Conservation (phyloP, 78 protist species). For the Capsaspora owczarzaki region DNA sequence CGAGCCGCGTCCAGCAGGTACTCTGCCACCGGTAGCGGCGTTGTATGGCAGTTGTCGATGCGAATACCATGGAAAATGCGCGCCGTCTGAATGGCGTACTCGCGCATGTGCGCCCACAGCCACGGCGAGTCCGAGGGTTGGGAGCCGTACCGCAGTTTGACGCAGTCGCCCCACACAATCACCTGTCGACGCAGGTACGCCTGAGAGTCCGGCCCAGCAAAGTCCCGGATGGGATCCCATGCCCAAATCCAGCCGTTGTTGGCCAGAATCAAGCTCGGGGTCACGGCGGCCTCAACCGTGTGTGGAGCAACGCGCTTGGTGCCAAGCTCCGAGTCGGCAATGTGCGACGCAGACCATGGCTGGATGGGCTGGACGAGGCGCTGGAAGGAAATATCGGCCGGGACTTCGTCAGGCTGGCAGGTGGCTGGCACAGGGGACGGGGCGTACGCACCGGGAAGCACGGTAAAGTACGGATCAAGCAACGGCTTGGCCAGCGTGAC, state of each 20-base stretch:
- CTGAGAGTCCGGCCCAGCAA: constrained; percentile 37
- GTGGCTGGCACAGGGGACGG: no score
- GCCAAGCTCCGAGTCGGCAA: no score
- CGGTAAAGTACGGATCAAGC: no score
- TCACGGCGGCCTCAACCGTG: not conserved
- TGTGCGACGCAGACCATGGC: no score
- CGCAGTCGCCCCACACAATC: constrained; percentile 88
- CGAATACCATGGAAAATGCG: constrained; percentile 68
- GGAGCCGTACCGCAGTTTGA: constrained; percentile 75
- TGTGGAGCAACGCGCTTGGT: not conserved
- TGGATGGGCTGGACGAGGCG: no score
- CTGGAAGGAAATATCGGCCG: no score
- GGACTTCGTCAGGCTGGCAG: no score
- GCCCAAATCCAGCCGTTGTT: constrained; percentile 72
- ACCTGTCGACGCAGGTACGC: constrained; percentile 81
- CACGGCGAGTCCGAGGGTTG: constrained; percentile 36
- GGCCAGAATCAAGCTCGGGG: constrained; percentile 36
- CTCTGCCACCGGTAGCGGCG: constrained; percentile 79
- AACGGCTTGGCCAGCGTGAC: no score
- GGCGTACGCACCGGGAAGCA: no score
- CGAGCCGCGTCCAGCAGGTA: constrained; percentile 67
- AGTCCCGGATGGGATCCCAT: constrained; percentile 54
- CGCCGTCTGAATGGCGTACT: constrained; percentile 25
- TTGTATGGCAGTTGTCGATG: constrained; percentile 83
- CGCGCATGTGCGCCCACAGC: constrained; percentile 80